phyloP scores from a whole-genome alignment of 495 filamentous ascomycete species.

The Aspergillus baeticus region DNA sequence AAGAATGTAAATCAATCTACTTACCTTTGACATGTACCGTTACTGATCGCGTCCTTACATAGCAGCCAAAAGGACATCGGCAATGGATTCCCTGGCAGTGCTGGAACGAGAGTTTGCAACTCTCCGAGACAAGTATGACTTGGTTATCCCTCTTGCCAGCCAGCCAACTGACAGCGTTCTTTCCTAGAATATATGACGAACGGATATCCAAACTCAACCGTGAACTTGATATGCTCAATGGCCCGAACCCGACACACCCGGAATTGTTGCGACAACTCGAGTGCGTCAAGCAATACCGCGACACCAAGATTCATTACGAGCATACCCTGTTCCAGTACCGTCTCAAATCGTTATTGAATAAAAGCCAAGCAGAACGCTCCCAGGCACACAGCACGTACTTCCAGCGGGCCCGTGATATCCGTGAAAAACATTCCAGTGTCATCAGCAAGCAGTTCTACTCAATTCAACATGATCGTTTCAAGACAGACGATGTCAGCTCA shows the following conservation, averaged over 20 bases:
- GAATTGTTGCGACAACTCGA: constrained; percentile 84
- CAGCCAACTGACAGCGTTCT: constrained; percentile 13
- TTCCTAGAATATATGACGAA: constrained; percentile 77
- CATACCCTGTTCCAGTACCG: constrained; percentile 69
- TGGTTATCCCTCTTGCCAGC: neutral
- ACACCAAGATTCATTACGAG: constrained; percentile 76
- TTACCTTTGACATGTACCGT: neutral
- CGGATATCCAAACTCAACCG: constrained; percentile 74
- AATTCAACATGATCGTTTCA: constrained; percentile 86
- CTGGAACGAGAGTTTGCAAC: constrained; percentile 84
- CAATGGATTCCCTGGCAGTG: constrained; percentile 71
- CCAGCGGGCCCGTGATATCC: constrained; percentile 75
- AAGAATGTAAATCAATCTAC: constrained; percentile 64
- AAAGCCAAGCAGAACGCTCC: constrained; percentile 73
- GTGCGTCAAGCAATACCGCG: constrained; percentile 74
- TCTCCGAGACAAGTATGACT: constrained; percentile 77
- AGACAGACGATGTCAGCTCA: constrained; percentile 74
- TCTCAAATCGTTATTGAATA: constrained; percentile 65
- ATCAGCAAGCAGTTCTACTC: constrained; percentile 85
- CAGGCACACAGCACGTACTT: constrained; percentile 85
- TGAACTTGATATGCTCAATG: constrained; percentile 79
- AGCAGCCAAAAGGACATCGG: constrained; percentile 78
- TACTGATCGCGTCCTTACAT: neutral
- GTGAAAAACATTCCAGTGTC: constrained; percentile 74
- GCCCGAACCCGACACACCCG: constrained; percentile 77